Evolutionary conservation across 2,329 filamentous ascomycete species (phyloP), one percentile per base, ranked within the genome.

Genomic region (Claviceps paspali): DNA sequence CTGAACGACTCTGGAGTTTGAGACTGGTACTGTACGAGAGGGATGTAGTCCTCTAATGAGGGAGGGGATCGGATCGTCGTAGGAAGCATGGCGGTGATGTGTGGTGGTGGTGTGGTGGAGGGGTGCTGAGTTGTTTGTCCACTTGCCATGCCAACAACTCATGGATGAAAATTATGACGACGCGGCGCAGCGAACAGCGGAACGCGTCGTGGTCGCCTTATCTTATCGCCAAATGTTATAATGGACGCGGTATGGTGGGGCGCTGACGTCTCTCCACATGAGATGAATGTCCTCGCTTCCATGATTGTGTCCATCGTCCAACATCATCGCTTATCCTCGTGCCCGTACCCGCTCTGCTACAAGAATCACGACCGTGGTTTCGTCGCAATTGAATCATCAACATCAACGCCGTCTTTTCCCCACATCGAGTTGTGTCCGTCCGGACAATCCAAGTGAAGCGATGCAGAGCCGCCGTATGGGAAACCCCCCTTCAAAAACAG

Each of bases 1-100:
- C 77, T 79, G 59, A 87, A 88, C 29, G 72, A 79, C 40, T 67
- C 64, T 1, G 82, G 82, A 1, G 82, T 88, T 50, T 77, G 74
- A 36, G 75, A 65, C 54, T 84, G 73, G 52, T 85, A 81, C 42
- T 83, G 76, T 40, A 67, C 62, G 32, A 87, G 67, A 4, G 71
- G 62, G 24, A 68, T 75, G 57, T 76, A 87, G 51, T 76, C 70
- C 26, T 63, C 63, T 11, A 65, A 50, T 12, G 65, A 60, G 5
- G 79, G 79, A 21, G 73, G 62, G 3, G 60, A 60, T 34, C 65
- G 65, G 32, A 82, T 70, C 1, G 71, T 75, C 4, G 67, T 70
- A 23, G 68, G 62, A 33, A 68, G 50, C 58, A 61, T 61, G 15
- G n/a, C 19, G 5, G 12, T 2, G 21, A 3, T 31, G 28, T 5